Conservation (phyloP, 306 rosid species). For the Myrica gale region DNA sequence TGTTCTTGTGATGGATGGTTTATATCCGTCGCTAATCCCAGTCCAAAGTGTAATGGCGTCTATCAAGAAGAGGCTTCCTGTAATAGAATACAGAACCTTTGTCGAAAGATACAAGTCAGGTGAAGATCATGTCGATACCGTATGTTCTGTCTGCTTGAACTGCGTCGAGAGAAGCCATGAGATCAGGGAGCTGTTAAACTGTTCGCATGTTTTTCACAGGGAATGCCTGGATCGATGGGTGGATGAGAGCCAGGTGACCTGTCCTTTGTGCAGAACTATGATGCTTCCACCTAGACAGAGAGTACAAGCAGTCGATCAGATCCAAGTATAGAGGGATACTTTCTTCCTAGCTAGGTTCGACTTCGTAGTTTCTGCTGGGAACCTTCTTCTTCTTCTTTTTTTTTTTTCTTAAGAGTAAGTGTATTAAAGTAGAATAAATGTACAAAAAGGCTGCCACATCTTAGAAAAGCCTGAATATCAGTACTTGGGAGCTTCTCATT, state of each 20-base stretch:
- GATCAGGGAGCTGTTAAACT: conserved; percentile 27
- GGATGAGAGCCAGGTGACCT: conserved; percentile 24
- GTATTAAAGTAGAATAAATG: too few species aligned
- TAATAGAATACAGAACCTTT: conserved; percentile 5
- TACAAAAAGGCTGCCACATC: too few species aligned
- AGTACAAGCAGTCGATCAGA: neutral
- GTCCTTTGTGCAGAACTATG: conserved; percentile 41
- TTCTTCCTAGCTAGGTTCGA: too few species aligned
- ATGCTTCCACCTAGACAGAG: neutral
- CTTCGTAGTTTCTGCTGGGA: too few species aligned
- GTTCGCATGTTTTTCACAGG: conserved; percentile 35
- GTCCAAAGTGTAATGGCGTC: conserved; percentile 8
- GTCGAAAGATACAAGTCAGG: neutral
- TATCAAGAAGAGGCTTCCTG: conserved; percentile 33
- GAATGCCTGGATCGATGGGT: conserved; percentile 38
- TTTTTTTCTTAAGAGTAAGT: too few species aligned
- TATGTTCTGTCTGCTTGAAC: conserved; percentile 30
- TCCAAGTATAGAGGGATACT: too few species aligned
- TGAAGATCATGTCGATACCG: neutral
- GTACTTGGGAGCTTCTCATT: too few species aligned
- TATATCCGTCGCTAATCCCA: conserved; percentile 18
- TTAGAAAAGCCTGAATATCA: too few species aligned
- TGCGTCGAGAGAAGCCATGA: conserved; percentile 29
- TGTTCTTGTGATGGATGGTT: conserved; percentile 17
- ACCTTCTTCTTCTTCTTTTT: too few species aligned